Base-by-base conservation (phyloP, 352 stramenopile species). In the Phytopythium montanum region DNA sequence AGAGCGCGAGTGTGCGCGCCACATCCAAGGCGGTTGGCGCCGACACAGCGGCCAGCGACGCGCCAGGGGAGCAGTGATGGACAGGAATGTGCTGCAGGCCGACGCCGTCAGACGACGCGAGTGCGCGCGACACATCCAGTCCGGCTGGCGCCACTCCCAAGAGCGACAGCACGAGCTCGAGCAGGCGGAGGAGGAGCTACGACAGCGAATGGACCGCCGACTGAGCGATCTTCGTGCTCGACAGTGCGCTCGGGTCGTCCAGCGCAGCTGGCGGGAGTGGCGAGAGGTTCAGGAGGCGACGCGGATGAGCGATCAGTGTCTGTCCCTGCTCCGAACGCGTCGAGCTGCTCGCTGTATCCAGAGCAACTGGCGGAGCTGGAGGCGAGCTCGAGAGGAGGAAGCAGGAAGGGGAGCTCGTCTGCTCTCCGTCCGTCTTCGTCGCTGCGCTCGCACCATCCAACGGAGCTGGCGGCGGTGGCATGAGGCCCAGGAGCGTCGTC, bases 41-140 rank as follows among this genome's bases (percentile, higher is more conserved):
- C 48, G 23, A 53, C 69, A 29, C 45, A 66, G 42, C 21, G 69
- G 56, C 34, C 63, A 46, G 56, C 66, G 60, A 26, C n/a, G 39
- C 13, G 19, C 49, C 14, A 14, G 56, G 18, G 21, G 21, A 39
- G 7, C 12, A 19, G 19, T 13, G 25, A 45, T 42, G 41, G 54
- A 59, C 9, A 16, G 28, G 8, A 29, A 16, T 4, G 23, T 49
- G 2, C 54, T 50, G 2, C 38, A 23, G 4, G 54, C 23, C 2
- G 36, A 59, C 7, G 39, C 42, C 25, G 7, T 59, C n/a, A 38
- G 16, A 39, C 19, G 42, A 38, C 54, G 49, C 29, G 28, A 49
- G 28, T 51, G 39, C 25, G 54, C 29, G 28, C 54, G 54, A 12
- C 34, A 38, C n/a, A 56, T 49, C 21, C 19, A 13, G 56, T 63